phyloP scores from a whole-genome alignment of 495 filamentous ascomycete genomes.

The Penicillium taxi region DNA sequence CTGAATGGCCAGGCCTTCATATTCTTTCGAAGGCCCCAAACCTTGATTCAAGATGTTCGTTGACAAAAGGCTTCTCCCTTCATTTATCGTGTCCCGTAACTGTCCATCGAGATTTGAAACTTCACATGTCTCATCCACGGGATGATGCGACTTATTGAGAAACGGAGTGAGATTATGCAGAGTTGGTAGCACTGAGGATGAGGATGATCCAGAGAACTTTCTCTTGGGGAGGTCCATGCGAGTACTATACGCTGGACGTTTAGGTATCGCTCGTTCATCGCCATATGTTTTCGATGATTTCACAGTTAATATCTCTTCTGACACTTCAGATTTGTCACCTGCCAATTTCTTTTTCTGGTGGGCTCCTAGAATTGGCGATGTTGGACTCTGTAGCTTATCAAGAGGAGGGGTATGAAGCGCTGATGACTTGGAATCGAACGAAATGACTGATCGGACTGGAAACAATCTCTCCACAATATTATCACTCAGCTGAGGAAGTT shows the following conservation, averaged over 20 bases:
- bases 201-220: background rate
- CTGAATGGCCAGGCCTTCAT: constrained; percentile 49
- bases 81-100: constrained; percentile 3
- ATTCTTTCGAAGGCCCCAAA: constrained; percentile 7
- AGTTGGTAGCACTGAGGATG: background rate
- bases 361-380: constrained; percentile 14
- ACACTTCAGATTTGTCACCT: constrained; percentile 1
- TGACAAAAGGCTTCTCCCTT: constrained; percentile 8
- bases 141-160: too few relatives aligned
- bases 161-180: too few relatives aligned
- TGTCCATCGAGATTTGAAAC: background rate
- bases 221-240: constrained; percentile 6
- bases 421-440: constrained; percentile 21
- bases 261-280: too few relatives aligned
- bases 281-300: background rate
- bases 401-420: constrained; percentile 18
- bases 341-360: background rate
- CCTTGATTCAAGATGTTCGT: constrained; percentile 1
- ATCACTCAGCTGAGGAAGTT: constrained; percentile 16
- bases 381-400: constrained; percentile 16
- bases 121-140: background rate
- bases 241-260: background rate
- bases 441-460: constrained; percentile 19
- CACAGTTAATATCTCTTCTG: background rate
- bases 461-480: constrained; percentile 19